phyloP scores from a whole-genome alignment of 2,329 filamentous ascomycete genomes.

The Claviceps capensis region DNA sequence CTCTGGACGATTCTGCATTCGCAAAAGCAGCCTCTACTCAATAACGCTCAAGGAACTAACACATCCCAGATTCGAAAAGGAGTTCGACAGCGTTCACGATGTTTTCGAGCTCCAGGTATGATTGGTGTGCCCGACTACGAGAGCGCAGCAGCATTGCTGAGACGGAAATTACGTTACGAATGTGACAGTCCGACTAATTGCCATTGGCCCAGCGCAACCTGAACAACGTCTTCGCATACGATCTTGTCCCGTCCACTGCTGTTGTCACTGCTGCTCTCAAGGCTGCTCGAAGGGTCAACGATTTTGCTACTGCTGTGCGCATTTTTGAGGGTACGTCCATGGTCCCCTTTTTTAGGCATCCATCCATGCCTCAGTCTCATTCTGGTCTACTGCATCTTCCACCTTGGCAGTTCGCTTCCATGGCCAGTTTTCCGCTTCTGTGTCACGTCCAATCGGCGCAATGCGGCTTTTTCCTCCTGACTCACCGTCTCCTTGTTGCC shows the following conservation, averaged over 20 bases:
- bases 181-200: constrained; percentile 5
- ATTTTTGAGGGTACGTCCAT: constrained; percentile 80
- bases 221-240: constrained; percentile 99
- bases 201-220: constrained; percentile 55
- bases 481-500: background rate
- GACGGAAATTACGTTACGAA: background rate
- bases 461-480: background rate
- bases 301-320: constrained; percentile 94
- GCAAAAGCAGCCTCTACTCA: background rate
- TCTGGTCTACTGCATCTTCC: too few relatives aligned
- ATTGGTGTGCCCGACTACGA: constrained; percentile 5
- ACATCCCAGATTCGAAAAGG: constrained; percentile 88
- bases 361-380: too few relatives aligned
- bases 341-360: background rate
- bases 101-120: constrained; percentile 98
- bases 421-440: too few relatives aligned
- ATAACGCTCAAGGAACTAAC: constrained; percentile 17
- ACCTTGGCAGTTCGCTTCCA: too few relatives aligned
- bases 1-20: background rate
- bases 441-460: background rate
- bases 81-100: constrained; percentile 94
- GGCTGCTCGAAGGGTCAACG: constrained; percentile 91
- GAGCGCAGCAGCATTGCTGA: constrained; percentile 2
- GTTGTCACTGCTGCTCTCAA: constrained; percentile 85
- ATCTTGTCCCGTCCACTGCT: constrained; percentile 88